These are phyloP conservation scores for Drechslerella coelobrocha DNA, from an alignment of 2,329 filamentous ascomycete species.

Conservation along the genomic window DNA sequence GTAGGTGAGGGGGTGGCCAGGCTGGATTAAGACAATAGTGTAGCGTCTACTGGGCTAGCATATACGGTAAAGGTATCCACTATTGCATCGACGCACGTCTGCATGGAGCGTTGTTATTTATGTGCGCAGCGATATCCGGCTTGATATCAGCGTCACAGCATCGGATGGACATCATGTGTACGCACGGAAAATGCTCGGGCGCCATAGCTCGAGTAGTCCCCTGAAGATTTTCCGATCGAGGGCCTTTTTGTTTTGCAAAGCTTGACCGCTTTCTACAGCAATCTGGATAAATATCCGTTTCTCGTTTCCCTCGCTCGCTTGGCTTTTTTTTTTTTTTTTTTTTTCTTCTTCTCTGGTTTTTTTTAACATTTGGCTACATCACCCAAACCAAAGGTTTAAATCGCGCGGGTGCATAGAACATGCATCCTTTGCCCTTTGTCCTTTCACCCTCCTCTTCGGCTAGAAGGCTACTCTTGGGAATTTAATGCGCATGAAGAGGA, in stretches of 20 bases:
- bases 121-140: background rate
- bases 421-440: constrained; percentile 5
- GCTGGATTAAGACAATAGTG: background rate
- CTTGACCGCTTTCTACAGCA: constrained; percentile 18
- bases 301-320: constrained; percentile 48
- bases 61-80: background rate
- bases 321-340: constrained; percentile 41
- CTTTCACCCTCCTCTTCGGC: constrained; percentile 25
- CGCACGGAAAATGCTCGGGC: background rate
- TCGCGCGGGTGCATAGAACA: constrained; percentile 25
- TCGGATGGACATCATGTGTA: background rate
- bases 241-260: constrained; percentile 2
- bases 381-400: constrained; percentile 8
- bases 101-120: background rate
- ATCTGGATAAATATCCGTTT: constrained; percentile 51
- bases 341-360: constrained; percentile 45
- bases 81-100: constrained; percentile 1
- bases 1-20: constrained; percentile 8
- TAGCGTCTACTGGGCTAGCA: constrained; percentile 1
- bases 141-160: background rate
- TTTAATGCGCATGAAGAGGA: constrained; percentile 22
- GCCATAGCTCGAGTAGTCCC: background rate
- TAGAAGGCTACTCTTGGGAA: constrained; percentile 28
- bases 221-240: constrained; percentile 31
- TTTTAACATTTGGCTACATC: constrained; percentile 38